A percentile compares a stretch with the other conserved stretches of the same genome.
Conservation (phyloP, 441 rosid genomes). For the Pelargonium myrrhifolium region DNA sequence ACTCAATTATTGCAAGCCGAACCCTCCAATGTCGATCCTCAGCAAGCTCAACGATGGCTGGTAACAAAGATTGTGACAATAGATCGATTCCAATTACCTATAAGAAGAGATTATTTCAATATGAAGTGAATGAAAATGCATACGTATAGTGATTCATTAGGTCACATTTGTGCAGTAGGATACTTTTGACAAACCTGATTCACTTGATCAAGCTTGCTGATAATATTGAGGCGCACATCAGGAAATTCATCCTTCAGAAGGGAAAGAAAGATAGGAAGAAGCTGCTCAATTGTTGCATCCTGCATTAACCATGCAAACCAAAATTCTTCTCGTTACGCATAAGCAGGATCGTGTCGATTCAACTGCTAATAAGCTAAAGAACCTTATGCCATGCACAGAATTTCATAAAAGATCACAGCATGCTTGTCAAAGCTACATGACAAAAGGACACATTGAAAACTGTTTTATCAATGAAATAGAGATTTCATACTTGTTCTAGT, state of each 20-base stretch:
- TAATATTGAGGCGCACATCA: constrained; percentile 85
- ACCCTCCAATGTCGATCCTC: constrained; percentile 99
- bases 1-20: constrained; percentile 96
- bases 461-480: background rate
- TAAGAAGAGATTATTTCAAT: constrained; percentile 2
- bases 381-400: background rate
- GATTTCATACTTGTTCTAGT: background rate
- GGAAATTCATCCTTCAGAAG: constrained; percentile 94
- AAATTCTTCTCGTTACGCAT: background rate
- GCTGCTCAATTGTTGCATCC: constrained; percentile 94
- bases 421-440: background rate
- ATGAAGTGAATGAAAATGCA: background rate
- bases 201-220: constrained; percentile 98
- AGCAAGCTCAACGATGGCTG: constrained; percentile 98
- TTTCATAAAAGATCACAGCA: background rate
- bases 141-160: background rate
- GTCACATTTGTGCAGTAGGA: background rate
- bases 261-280: constrained; percentile 88
- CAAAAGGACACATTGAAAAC: background rate
- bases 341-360: background rate
- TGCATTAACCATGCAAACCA: constrained; percentile 26
- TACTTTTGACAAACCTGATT: constrained; percentile 59
- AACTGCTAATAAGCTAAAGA: background rate
- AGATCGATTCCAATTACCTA: constrained; percentile 97
- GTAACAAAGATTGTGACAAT: constrained; percentile 81